Evolutionary conservation across 1,284 basidiomycete genomes (phyloP).

Genomic region (Coniferiporia sulphurascens): DNA sequence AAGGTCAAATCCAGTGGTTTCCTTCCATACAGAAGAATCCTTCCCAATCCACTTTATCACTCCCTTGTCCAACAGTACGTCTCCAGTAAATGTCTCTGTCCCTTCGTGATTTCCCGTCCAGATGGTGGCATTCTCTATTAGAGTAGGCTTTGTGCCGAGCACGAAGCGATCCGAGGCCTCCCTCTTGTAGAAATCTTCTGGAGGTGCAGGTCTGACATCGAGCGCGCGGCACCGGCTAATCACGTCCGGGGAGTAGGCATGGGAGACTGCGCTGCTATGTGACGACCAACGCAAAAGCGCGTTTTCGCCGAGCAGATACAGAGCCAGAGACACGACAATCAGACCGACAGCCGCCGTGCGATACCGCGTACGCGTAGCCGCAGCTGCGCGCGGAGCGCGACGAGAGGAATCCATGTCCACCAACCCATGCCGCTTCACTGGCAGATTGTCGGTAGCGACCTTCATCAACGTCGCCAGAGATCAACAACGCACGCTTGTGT

Average conservation of each 20-base stretch:
- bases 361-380: too few relatives aligned
- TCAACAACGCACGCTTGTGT: too few relatives aligned
- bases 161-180: slow-evolving; percentile 49
- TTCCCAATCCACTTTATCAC: slow-evolving; percentile 29
- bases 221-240: slow-evolving; percentile 22
- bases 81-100: slow-evolving; percentile 32
- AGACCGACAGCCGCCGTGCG: not conserved
- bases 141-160: slow-evolving; percentile 39
- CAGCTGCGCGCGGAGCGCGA: too few relatives aligned
- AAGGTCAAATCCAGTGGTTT: slow-evolving; percentile 8
- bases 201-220: slow-evolving; percentile 31
- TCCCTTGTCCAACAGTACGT: slow-evolving; percentile 34
- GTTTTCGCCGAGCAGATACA: slow-evolving; percentile 2
- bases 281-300: not conserved
- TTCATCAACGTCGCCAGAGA: too few relatives aligned
- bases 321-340: not conserved
- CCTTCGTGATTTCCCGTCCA: slow-evolving; percentile 44
- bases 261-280: not conserved
- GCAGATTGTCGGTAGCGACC: too few relatives aligned
- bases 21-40: not conserved
- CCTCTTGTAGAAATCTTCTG: slow-evolving; percentile 37
- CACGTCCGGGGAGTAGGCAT: slow-evolving; percentile 12
- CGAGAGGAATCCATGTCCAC: too few relatives aligned
- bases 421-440: too few relatives aligned
- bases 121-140: slow-evolving; percentile 56